phyloP scores from a whole-genome alignment of 1,284 basidiomycete species.

The Stygiomarasmius scandens region DNA sequence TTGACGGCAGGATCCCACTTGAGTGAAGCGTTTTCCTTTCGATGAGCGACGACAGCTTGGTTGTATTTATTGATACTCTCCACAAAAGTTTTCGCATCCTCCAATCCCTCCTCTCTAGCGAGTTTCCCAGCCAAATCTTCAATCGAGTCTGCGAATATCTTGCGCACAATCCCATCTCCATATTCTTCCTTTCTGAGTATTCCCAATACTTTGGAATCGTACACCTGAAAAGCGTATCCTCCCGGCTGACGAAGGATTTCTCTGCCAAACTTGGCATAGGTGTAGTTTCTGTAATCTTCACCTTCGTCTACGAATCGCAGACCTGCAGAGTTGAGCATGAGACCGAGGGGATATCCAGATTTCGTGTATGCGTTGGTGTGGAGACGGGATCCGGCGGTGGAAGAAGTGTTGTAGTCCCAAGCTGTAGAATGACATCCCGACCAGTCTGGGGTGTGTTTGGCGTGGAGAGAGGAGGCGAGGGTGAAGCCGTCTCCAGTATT shows the following conservation, averaged over 20 bases:
- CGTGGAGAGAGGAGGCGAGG: slow-evolving; percentile 55
- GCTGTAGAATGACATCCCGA: slow-evolving; percentile 66
- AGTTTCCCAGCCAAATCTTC: slow-evolving; percentile 55
- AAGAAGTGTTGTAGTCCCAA: slow-evolving; percentile 67
- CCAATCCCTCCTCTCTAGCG: slow-evolving; percentile 42
- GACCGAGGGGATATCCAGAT: slow-evolving; percentile 69
- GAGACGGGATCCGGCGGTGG: slow-evolving; percentile 52
- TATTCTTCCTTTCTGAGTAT: slow-evolving; percentile 65
- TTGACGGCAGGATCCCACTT: slow-evolving; percentile 66
- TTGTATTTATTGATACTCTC: slow-evolving; percentile 55
- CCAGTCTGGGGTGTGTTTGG: slow-evolving; percentile 62
- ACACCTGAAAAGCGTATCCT: slow-evolving; percentile 65
- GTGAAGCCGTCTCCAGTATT: slow-evolving; percentile 65
- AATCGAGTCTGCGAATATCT: slow-evolving; percentile 50
- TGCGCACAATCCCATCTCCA: slow-evolving; percentile 58
- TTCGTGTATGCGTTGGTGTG: slow-evolving; percentile 73
- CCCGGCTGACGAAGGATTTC: slow-evolving; percentile 60
- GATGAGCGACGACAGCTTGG: slow-evolving; percentile 42
- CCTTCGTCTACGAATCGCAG: slow-evolving; percentile 71
- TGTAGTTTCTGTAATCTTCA: slow-evolving; percentile 70
- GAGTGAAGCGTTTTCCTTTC: slow-evolving; percentile 34
- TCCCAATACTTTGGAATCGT: slow-evolving; percentile 47
- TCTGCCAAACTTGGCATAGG: slow-evolving; percentile 67
- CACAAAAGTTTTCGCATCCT: slow-evolving; percentile 44
- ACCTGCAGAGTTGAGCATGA: slow-evolving; percentile 64